Evolutionary conservation across 352 stramenopile genomes (phyloP).

Genomic region (Globisporangium mamillatum): DNA sequence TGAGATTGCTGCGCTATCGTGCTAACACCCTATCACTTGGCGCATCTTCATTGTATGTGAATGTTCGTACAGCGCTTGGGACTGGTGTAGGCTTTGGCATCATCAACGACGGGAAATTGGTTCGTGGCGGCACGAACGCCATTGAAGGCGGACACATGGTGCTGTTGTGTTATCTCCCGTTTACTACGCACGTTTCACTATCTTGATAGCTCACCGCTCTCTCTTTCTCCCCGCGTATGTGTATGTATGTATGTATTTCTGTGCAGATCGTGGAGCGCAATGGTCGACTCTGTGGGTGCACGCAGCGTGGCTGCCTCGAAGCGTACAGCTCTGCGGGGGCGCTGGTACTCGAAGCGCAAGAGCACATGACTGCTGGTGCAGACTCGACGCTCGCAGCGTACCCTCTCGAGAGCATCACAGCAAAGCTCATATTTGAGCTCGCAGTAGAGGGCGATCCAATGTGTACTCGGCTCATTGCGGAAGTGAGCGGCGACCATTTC

Average conservation of each 20-base stretch:
- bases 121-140: slow-evolving; percentile 60
- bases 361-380: slow-evolving; percentile 58
- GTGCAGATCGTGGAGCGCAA: slow-evolving; percentile 80
- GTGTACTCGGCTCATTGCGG: slow-evolving; percentile 64
- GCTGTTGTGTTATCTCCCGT: not conserved
- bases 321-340: slow-evolving; percentile 72
- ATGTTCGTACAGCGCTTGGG: slow-evolving; percentile 45
- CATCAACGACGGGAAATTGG: slow-evolving; percentile 58
- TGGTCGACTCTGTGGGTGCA: slow-evolving; percentile 68
- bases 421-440: slow-evolving; percentile 69
- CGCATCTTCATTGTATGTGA: not conserved
- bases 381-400: slow-evolving; percentile 47
- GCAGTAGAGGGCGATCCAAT: slow-evolving; percentile 64
- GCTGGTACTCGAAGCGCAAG: slow-evolving; percentile 58
- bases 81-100: slow-evolving; percentile 73
- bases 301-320: slow-evolving; percentile 74
- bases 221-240: too few relatives aligned
- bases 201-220: too few relatives aligned
- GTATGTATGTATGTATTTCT: not conserved
- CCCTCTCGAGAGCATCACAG: slow-evolving; percentile 51
- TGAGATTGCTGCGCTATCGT: not conserved
- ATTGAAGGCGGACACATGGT: slow-evolving; percentile 85
- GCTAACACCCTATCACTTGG: not conserved
- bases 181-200: too few relatives aligned
- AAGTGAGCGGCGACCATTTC: slow-evolving; percentile 28